These are phyloP conservation scores for Colletotrichum horii DNA, from an alignment of 2,329 filamentous ascomycete species.

Conservation along the genomic window DNA sequence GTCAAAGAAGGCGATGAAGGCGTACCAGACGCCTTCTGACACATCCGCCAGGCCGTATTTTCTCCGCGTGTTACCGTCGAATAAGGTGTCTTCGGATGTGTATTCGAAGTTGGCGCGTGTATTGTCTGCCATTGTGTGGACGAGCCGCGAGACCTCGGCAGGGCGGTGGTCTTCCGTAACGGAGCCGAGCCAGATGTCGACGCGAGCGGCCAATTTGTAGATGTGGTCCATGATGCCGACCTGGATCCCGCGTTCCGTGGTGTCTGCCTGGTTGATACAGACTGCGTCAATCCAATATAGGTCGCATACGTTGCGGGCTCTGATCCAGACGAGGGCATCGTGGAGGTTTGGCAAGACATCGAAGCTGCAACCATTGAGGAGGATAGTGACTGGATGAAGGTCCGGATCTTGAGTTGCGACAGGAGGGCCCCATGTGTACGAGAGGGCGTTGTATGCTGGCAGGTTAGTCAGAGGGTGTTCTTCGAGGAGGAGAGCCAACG, in stretches of 20 bases:
- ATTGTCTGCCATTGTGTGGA: constrained; percentile 1
- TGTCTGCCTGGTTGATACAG: constrained; percentile 20
- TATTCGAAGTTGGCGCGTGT: background rate
- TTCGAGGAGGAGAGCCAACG: background rate
- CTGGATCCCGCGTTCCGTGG: constrained; percentile 8
- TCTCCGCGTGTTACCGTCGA: background rate
- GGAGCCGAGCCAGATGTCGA: constrained; percentile 22
- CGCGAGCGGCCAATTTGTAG: constrained; percentile 19
- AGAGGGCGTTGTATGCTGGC: constrained; percentile 5
- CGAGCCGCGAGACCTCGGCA: background rate
- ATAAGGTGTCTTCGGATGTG: background rate
- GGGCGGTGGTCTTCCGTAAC: background rate
- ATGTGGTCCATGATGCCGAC: constrained; percentile 23
- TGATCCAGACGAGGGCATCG: constrained; percentile 2
- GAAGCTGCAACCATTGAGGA: background rate
- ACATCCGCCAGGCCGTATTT: background rate
- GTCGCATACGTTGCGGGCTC: background rate
- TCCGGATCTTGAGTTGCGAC: background rate
- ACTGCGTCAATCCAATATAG: constrained; percentile 23
- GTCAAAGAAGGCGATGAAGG: constrained; percentile 18
- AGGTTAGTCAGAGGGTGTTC: background rate
- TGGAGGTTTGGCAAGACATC: background rate
- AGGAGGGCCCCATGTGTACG: constrained; percentile 10
- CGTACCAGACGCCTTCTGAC: background rate
- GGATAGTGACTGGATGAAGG: background rate